Percentiles rank a stretch among this genome's conserved stretches.
These are phyloP conservation scores for Maudiozyma humilis DNA, from an alignment of 1,139 yeast genomes.

Conservation along the genomic window DNA sequence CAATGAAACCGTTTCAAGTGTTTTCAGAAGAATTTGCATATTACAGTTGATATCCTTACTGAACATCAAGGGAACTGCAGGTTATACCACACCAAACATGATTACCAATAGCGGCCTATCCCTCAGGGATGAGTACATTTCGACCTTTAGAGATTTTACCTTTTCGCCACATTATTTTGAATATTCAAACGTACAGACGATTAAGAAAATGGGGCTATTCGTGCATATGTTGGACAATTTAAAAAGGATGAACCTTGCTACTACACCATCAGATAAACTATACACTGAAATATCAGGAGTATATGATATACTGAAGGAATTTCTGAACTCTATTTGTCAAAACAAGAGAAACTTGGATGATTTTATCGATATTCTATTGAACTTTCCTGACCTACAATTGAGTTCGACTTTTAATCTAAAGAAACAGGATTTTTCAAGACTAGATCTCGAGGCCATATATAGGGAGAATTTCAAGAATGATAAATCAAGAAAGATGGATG, in stretches of 20 bases:
- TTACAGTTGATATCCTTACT: conserved; percentile 19
- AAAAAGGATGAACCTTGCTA: background rate
- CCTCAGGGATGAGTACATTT: conserved; percentile 17
- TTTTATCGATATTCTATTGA: conserved; percentile 18
- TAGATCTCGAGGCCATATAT: conserved; percentile 2
- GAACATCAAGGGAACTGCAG: background rate
- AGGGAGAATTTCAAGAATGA: background rate
- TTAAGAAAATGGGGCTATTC: conserved; percentile 11
- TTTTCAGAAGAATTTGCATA: conserved; percentile 19
- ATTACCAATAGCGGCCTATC: conserved; percentile 1
- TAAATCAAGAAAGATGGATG: background rate
- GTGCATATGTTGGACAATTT: background rate
- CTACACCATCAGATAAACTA: conserved; percentile 4
- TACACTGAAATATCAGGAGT: conserved; percentile 9
- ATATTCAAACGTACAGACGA: conserved; percentile 11
- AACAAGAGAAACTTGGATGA: conserved; percentile 15
- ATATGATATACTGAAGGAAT: conserved; percentile 8
- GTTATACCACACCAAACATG: background rate
- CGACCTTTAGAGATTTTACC: conserved; percentile 20
- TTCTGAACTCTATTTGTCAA: conserved; percentile 10
- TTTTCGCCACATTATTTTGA: conserved; percentile 21
- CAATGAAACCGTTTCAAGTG: conserved; percentile 18
- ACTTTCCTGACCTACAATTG: conserved; percentile 17
- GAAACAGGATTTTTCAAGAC: conserved; percentile 8
- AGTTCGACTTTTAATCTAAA: conserved; percentile 11